Percentiles rank a stretch among this genome's conserved stretches.
phyloP scores from a whole-genome alignment of 306 rosid species.

The Morella rubra region DNA sequence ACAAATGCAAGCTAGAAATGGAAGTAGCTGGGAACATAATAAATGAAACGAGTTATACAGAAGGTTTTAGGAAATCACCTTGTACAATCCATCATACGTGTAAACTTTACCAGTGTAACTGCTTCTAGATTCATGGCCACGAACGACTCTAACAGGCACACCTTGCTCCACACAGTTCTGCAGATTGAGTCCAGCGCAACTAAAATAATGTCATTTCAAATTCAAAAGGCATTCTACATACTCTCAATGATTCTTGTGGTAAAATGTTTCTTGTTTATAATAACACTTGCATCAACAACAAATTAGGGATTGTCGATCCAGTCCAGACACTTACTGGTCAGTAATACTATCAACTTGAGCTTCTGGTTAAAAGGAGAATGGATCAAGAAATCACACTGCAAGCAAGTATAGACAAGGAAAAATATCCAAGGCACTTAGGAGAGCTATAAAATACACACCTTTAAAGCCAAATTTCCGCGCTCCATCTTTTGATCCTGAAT shows the following conservation, averaged over 20 bases:
- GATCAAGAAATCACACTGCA: constrained; percentile 6
- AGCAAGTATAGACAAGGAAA: neutral
- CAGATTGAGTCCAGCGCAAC: constrained; percentile 26
- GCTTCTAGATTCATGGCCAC: constrained; percentile 73
- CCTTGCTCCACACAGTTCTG: constrained; percentile 75
- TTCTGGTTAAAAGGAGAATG: neutral
- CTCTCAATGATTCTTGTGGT: neutral
- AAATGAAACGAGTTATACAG: neutral
- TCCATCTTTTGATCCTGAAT: constrained; percentile 62
- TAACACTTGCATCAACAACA: neutral
- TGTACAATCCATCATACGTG: constrained; percentile 95
- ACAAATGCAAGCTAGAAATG: neutral
- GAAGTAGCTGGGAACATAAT: neutral
- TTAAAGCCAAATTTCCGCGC: constrained; percentile 91
- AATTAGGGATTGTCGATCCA: neutral
- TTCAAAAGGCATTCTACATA: constrained; percentile 2
- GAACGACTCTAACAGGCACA: constrained; percentile 83
- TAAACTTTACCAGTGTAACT: constrained; percentile 82
- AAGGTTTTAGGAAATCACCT: constrained; percentile 43
- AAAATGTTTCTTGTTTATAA: constrained; percentile 2
- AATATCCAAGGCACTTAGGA: neutral
- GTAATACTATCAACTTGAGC: neutral
- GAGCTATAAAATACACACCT: constrained; percentile 50
- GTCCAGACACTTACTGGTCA: neutral
- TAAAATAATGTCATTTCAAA: constrained; percentile 4